Conservation (phyloP, 164 flowering plant genomes). For the Liquidambar formosana region DNA sequence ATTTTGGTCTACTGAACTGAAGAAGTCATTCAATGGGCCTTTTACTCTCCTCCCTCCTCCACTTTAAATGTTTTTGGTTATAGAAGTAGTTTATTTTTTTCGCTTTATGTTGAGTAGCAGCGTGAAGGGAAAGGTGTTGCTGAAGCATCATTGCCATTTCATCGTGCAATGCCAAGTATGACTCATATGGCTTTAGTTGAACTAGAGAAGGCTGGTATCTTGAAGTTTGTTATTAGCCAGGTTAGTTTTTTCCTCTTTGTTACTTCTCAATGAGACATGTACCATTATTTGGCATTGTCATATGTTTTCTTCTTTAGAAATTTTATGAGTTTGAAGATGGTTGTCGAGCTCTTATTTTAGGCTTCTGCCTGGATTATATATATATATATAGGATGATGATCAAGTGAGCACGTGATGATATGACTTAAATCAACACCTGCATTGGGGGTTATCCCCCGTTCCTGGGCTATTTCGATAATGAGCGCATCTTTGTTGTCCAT, state of each 20-base stretch:
- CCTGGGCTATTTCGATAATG: too few species aligned
- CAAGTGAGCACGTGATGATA: too few species aligned
- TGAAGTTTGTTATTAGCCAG: slow-evolving; percentile 93
- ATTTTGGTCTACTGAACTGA: too few species aligned
- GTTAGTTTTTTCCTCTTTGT: slow-evolving; percentile 24
- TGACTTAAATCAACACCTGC: too few species aligned
- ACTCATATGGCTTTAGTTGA: slow-evolving; percentile 97
- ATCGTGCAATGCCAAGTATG: slow-evolving; percentile 90
- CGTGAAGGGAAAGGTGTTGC: slow-evolving; percentile 90
- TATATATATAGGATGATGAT: too few species aligned
- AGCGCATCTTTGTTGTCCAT: too few species aligned
- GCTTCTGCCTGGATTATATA: too few species aligned
- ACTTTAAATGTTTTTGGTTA: too few species aligned
- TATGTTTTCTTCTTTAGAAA: neutral
- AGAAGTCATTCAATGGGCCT: too few species aligned
- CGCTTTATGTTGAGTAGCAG: slow-evolving; percentile 36
- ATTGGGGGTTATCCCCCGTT: too few species aligned
- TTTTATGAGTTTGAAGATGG: neutral
- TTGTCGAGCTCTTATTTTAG: neutral
- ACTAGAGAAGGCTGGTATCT: slow-evolving; percentile 82
- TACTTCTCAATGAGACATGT: neutral
- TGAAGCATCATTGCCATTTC: slow-evolving; percentile 90
- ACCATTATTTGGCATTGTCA: neutral
- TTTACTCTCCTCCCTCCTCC: too few species aligned
- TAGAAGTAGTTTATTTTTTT: neutral